phyloP scores from a whole-genome alignment of 768 basidiomycete species.

The Mrakia blollopis region DNA sequence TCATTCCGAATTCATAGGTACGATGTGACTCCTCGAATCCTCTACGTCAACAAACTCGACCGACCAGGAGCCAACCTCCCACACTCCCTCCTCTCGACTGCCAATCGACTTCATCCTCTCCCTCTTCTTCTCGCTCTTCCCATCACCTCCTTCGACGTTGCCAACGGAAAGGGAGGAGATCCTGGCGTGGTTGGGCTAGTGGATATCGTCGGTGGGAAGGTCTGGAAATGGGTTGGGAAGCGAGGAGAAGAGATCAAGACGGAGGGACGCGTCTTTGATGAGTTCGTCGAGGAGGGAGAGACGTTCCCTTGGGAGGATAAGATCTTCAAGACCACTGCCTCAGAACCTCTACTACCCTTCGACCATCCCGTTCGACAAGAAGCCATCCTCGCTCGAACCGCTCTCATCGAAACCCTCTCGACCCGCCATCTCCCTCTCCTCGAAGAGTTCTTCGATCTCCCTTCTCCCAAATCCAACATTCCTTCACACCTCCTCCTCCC shows the following conservation, averaged over 20 bases:
- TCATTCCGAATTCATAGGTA: conserved; percentile 53
- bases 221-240: conserved; percentile 67
- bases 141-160: conserved; percentile 66
- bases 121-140: conserved; percentile 68
- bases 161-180: conserved; percentile 64
- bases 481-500: conserved; percentile 63
- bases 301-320: conserved; percentile 24
- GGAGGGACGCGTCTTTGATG: conserved; percentile 31
- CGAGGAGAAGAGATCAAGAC: conserved; percentile 49
- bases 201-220: conserved; percentile 75
- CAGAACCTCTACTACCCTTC: conserved; percentile 7
- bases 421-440: conserved; percentile 60
- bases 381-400: conserved; percentile 61
- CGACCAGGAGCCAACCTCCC: conserved; percentile 76
- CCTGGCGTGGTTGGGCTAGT: conserved; percentile 80
- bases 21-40: conserved; percentile 66
- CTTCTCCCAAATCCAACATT: conserved; percentile 42
- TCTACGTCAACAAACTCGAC: conserved; percentile 85
- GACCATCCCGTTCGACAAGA: conserved; percentile 43
- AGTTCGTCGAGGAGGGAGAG: conserved; percentile 26
- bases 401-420: conserved; percentile 69
- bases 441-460: conserved; percentile 58
- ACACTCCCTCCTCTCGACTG: conserved; percentile 59
- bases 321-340: neutral
- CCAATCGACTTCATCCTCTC: conserved; percentile 57